A percentile compares a stretch with the other conserved stretches of the same genome.
Evolutionary conservation across 2,329 filamentous ascomycete genomes (phyloP).

Genomic region (Karstenula rhodostoma): DNA sequence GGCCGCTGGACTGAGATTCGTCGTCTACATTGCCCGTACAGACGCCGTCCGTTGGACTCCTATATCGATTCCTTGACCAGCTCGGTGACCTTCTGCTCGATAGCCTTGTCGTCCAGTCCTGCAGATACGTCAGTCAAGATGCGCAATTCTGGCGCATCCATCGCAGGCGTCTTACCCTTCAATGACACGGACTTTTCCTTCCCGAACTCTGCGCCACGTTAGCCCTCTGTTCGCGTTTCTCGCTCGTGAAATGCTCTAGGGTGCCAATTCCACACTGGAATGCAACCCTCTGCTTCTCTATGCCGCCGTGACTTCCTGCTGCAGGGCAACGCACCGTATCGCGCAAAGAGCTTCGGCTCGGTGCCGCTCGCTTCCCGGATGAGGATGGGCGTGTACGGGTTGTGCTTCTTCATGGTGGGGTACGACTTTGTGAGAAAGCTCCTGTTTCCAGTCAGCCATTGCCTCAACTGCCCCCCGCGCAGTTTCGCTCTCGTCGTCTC

Average conservation of each 20-base stretch:
- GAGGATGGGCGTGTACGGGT: conserved; percentile 91
- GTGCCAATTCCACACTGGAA: neutral
- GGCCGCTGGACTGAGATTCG: conserved; percentile 8
- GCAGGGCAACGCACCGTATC: conserved; percentile 75
- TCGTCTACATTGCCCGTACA: conserved; percentile 13
- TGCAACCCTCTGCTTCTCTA: neutral
- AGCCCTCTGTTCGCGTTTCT: conserved; percentile 13
- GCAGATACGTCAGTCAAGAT: conserved; percentile 10
- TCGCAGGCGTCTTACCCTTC: conserved; percentile 57
- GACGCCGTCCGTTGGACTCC: neutral
- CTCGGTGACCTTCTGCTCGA: conserved; percentile 71
- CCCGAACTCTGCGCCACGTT: conserved; percentile 63
- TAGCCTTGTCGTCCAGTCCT: conserved; percentile 75
- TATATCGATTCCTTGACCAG: conserved; percentile 61
- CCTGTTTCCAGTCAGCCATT: conserved; percentile 57
- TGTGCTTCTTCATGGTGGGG: conserved; percentile 99
- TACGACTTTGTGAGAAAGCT: conserved; percentile 91
- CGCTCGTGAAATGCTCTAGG: no score
- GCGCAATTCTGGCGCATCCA: neutral
- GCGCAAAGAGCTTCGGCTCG: conserved; percentile 84
- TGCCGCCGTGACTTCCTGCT: neutral
- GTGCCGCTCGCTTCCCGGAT: conserved; percentile 90
- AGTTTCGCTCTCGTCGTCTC: neutral
- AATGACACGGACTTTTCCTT: conserved; percentile 72
- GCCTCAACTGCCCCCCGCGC: conserved; percentile 14